Conservation (phyloP, 148 eudicot genomes). For the Nepenthes gracilis region DNA sequence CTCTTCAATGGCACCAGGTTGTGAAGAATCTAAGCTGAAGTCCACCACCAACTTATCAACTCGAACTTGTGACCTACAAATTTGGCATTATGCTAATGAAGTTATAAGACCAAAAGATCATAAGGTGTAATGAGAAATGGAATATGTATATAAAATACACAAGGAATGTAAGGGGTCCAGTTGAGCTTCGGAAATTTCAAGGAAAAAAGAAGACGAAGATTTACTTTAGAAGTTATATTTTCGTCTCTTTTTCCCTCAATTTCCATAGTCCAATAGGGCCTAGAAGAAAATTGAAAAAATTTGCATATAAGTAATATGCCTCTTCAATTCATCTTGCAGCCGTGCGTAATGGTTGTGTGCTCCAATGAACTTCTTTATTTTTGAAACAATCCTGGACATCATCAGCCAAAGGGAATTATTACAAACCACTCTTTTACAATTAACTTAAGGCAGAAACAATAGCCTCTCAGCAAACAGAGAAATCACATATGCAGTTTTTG, state of each 20-base stretch:
- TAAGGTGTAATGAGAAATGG: not conserved
- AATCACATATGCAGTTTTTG: not conserved
- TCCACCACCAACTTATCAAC: slow-evolving; percentile 69
- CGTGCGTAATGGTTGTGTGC: slow-evolving; percentile 48
- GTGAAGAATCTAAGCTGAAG: slow-evolving; percentile 39
- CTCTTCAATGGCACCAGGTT: slow-evolving; percentile 34
- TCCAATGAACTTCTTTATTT: slow-evolving; percentile 50
- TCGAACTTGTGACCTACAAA: slow-evolving; percentile 63
- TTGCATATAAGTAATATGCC: slow-evolving; percentile 24
- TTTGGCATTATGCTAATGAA: not conserved
- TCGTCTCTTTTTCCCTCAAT: too few species aligned
- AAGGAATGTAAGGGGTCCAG: not conserved
- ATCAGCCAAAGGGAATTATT: slow-evolving; percentile 4
- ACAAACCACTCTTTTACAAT: not conserved
- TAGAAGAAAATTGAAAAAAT: not conserved
- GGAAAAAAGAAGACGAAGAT: not conserved
- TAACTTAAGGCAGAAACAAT: not conserved
- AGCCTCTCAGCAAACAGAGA: not conserved
- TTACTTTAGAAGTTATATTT: too few species aligned
- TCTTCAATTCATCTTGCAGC: slow-evolving; percentile 70
- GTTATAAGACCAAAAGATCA: slow-evolving; percentile 1
- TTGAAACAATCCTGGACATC: slow-evolving; percentile 42
- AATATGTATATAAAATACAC: not conserved
- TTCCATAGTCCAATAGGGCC: not conserved
- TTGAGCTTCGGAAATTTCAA: not conserved